phyloP scores from a whole-genome alignment of 805 yeast species.

The Saccharomycopsis fodiens region DNA sequence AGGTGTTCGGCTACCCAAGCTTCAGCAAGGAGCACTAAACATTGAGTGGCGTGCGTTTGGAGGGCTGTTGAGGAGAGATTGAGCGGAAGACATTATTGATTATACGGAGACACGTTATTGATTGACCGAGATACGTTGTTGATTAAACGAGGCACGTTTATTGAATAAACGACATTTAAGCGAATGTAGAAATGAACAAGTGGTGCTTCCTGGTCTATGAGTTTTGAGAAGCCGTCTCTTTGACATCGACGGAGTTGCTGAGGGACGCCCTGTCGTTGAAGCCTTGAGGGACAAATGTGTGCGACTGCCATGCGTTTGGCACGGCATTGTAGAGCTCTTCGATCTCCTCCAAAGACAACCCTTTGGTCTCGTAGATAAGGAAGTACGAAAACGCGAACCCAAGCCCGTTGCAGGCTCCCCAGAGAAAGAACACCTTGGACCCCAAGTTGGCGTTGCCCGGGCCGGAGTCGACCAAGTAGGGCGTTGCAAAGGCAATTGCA shows the following conservation, averaged over 20 bases:
- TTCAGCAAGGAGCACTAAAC: constrained; percentile 29
- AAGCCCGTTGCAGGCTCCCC: constrained; percentile 63
- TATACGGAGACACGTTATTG: not conserved
- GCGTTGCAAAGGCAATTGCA: constrained; percentile 65
- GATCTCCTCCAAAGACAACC: constrained; percentile 60
- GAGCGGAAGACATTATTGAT: constrained; percentile 2
- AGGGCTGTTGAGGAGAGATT: not conserved
- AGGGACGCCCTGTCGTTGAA: too few relatives aligned
- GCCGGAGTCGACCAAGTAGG: constrained; percentile 60
- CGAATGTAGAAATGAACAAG: too few relatives aligned
- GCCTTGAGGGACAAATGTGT: not conserved
- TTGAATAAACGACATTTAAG: too few relatives aligned
- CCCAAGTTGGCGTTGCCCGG: constrained; percentile 53
- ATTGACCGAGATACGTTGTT: too few relatives aligned
- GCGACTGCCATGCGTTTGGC: constrained; percentile 18
- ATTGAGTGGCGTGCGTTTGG: not conserved
- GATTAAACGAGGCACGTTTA: too few relatives aligned
- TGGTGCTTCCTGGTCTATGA: too few relatives aligned
- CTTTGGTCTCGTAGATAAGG: constrained; percentile 60
- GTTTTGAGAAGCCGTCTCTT: too few relatives aligned
- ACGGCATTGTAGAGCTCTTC: constrained; percentile 44
- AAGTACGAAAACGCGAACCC: constrained; percentile 51
- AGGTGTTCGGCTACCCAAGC: constrained; percentile 78
- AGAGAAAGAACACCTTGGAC: constrained; percentile 59
- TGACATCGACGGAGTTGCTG: too few relatives aligned